Base-by-base conservation (phyloP, 1,139 yeast species). In the Saccharomyces pastorianus region DNA sequence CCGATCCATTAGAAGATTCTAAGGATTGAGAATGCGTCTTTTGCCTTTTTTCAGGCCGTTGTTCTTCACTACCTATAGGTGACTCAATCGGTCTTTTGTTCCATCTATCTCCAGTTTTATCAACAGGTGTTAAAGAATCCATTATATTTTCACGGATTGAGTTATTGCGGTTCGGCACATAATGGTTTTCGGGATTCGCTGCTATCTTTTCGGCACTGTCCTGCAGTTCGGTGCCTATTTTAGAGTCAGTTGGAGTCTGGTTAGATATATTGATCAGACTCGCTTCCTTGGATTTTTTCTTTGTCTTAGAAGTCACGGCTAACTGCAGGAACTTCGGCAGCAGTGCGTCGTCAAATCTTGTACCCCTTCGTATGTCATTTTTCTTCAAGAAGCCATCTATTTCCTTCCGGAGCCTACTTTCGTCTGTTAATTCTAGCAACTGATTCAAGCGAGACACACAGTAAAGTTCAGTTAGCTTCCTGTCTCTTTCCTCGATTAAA, bases 401-500 rank as follows among this genome's bases (percentile, higher is more conserved):
- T 23, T 66, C 64, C 14, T 53, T 48, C 34, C 56, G 56, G 28
- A 66, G 53, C 13, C 32, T 31, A 14, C 46, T 50, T 32, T 60
- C 61, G 56, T 65, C 59, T 8, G 56, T 64, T 11, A 65, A 58
- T 6, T 58, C 57, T 29, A 65, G 29, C 60, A 68, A n/a, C 61
- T 69, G 61, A 65, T 62, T 53, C 64, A 74, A 51, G 56, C 75
- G 71, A 1, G 84, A 76, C 4, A 82, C 75, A 57, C 81, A 78
- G 62, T 79, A 82, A 26, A 82, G 67, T 63, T 82, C 84, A 0
- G 82, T 73, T 34, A 82, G 69, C 63, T 80, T 81, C 28, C 82
- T 69, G 61, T 80, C 80, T 51, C 86, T 70, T 51, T 68, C 66
- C 53, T 71, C 68, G 13, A 75, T 64, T 34, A 76, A 61, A 34